These are phyloP conservation scores for Cucurbita ficifolia DNA, from an alignment of 306 rosid genomes.

Conservation along the genomic window DNA sequence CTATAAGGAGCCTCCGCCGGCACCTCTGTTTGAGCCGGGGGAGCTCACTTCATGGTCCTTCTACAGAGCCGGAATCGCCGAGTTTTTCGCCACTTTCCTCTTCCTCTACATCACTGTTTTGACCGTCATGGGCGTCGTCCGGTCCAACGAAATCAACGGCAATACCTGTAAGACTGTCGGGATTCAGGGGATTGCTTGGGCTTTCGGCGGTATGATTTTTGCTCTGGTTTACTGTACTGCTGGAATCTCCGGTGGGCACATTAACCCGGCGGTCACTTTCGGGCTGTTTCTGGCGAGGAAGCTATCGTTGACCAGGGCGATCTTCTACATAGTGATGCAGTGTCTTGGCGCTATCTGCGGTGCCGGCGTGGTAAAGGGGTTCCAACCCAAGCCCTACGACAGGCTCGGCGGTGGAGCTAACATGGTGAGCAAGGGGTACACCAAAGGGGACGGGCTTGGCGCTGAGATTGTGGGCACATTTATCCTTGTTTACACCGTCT, in stretches of 20 bases:
- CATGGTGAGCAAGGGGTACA: constrained; percentile 43
- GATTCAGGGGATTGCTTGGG: constrained; percentile 62
- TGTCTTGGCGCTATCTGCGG: constrained; percentile 58
- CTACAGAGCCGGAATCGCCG: constrained; percentile 44
- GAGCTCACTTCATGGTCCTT: constrained; percentile 84
- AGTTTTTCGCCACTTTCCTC: constrained; percentile 42
- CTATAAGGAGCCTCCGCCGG: constrained; percentile 59
- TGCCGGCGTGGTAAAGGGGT: constrained; percentile 44
- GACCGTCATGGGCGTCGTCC: constrained; percentile 39
- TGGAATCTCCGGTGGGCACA: constrained; percentile 80
- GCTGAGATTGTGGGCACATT: constrained; percentile 52
- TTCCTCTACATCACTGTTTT: constrained; percentile 38
- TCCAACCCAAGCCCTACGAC: constrained; percentile 1
- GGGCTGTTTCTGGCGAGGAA: constrained; percentile 75
- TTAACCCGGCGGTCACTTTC: constrained; percentile 55
- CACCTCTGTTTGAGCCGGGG: constrained; percentile 52
- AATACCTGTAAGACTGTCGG: constrained; percentile 44
- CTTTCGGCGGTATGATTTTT: constrained; percentile 92
- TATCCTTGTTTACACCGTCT: constrained; percentile 55
- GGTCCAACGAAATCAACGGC: not conserved
- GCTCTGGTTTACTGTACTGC: constrained; percentile 94
- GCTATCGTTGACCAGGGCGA: constrained; percentile 60
- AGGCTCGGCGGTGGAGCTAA: constrained; percentile 50
- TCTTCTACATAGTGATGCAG: constrained; percentile 82
- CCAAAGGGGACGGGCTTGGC: constrained; percentile 60